Base-by-base conservation (phyloP, 352 stramenopile genomes). In the Globisporangium orthogonon region DNA sequence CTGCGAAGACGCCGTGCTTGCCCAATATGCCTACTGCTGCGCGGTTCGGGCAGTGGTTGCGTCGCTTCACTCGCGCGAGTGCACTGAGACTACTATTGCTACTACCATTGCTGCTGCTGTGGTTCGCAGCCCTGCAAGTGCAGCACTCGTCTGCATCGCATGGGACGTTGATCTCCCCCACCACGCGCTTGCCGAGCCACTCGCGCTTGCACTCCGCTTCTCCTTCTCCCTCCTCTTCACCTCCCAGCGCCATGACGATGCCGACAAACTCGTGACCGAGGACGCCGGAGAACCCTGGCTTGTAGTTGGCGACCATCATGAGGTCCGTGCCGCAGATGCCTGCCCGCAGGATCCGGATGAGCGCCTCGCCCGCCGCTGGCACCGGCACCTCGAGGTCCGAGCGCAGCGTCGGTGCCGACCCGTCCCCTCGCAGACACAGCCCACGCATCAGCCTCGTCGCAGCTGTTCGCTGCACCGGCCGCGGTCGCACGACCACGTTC, bases 231-330 rank as follows among this genome's bases (percentile, higher is more conserved):
- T 33, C 30, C 61, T 50, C 35, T 14, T 71, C 65, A 13, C 50
- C 53, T 39, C 77, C 73, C 23, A 97, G 57, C 47, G 82, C 55
- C 23, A 83, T 70, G 2, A 97, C 86, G 46, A 89, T 74, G 7
- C 87, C 89, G 29, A 97, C 87, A 60, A 96, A 96, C 71, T 97
- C 89, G 62, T 97, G 89, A 41, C 89, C 89, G 23, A 96, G 61
- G 2, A 77, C 72, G 31, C 79, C 76, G 14, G 73, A 65, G 55
- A 91, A 91, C 7, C 76, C 72, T 15, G 70, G 65, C 44, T 91
- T 91, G 73, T 91, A 91, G 41, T 78, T 71, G 33, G 75, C 66
- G n/a, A 88, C 61, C 77, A 91, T 89, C 46, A 79, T 76, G 13
- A 91, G 62, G 52, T 90, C 82, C 7, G 79, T 91, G 39, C 77